Base-by-base conservation (phyloP, 768 basidiomycete species). In the Boletellus ananiceps region DNA sequence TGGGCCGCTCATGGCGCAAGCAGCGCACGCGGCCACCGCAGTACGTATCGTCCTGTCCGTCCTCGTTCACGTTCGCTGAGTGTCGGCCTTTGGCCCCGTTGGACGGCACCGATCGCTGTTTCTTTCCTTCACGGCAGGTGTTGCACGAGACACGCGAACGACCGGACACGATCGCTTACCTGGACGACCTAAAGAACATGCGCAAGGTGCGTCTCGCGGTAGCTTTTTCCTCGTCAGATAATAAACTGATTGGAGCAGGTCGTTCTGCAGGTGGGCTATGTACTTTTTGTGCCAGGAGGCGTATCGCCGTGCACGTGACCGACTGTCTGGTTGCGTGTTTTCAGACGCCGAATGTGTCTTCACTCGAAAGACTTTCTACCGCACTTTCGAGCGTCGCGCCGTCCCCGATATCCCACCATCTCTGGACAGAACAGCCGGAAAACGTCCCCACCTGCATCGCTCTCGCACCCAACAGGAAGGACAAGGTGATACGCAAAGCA, bases 401-500 rank as follows among this genome's bases (percentile, higher is more conserved):
- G 0, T 63, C 61, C 1, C 63, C 69, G 16, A 60, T 72, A 44
- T 64, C 64, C 7, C 66, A 75, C 46, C 67, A 74, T 47, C 57
- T 73, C 11, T 75, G 74, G 74, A 63, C 64, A 23, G 74, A 75
- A 49, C 73, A 74, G 45, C 74, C 74, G 0, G 74, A 75, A 61
- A 63, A 71, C 47, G 48, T 63, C 3, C 68, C 74, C 5, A 71
- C 74, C 4, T 75, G 72, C 54, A 52, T 75, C 35, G 74, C 74
- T n/a, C 57, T 75, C 4, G 70, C 70, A 15, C 74, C 74, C 0
- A 75, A 74, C 46, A 57, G 66, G 47, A 64, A 65, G 44, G 71
- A 72, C 11, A 61, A 61, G 35, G 51, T 56, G 35, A 63, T 75
- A 47, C 72, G 70, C 58, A 71, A 68, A 50, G 72, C 72, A 3